These are phyloP conservation scores for Penicillium sp. DNA, from an alignment of 2,329 filamentous ascomycete genomes.

Conservation along the genomic window DNA sequence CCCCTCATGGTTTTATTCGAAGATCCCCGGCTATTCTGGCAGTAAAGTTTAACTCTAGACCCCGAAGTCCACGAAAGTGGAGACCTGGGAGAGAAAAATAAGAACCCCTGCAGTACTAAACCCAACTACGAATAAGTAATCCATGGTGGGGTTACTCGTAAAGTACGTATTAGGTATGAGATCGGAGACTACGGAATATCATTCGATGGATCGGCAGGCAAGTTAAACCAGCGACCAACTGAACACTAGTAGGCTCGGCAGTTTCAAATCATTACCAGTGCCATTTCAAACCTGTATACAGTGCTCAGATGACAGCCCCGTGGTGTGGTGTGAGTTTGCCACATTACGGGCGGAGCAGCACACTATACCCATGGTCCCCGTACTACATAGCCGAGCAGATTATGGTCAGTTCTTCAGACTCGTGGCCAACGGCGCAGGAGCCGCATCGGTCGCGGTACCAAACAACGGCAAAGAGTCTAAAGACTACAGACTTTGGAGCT, in stretches of 20 bases:
- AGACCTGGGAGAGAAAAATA: neutral
- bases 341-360: neutral
- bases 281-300: no score
- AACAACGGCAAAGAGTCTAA: neutral
- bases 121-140: neutral
- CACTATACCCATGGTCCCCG: no score
- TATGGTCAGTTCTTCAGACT: neutral
- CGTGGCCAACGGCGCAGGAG: conserved; percentile 7
- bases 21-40: conserved; percentile 12
- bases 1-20: conserved; percentile 17
- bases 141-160: conserved; percentile 7
- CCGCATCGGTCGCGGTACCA: conserved; percentile 5
- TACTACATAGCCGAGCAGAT: no score
- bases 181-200: conserved; percentile 12
- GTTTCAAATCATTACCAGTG: neutral
- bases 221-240: neutral
- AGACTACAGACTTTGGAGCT: neutral
- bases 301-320: no score
- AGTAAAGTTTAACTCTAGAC: neutral
- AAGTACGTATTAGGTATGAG: conserved; percentile 10
- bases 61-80: neutral
- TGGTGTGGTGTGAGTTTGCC: no score
- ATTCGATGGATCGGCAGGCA: conserved; percentile 14
- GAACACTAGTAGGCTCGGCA: neutral
- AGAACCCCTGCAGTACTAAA: conserved; percentile 1